These are phyloP conservation scores for Mycena metata DNA, from an alignment of 768 basidiomycete species.

Conservation along the genomic window DNA sequence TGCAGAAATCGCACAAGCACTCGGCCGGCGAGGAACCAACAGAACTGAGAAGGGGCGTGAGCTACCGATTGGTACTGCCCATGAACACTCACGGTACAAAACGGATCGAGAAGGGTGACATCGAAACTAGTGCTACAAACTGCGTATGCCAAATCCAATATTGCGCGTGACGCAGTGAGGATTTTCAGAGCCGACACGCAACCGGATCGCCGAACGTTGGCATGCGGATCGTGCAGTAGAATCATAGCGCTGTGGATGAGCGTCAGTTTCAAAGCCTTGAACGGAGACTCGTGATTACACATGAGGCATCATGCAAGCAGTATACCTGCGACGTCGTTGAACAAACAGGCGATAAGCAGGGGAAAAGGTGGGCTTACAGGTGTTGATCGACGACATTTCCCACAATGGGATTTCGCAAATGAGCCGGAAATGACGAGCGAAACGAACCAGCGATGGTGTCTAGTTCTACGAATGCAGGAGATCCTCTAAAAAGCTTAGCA, in stretches of 20 bases:
- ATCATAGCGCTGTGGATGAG: slow-evolving; percentile 67
- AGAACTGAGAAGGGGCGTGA: slow-evolving; percentile 56
- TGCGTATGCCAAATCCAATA: slow-evolving; percentile 75
- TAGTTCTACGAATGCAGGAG: slow-evolving; percentile 73
- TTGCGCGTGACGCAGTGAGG: slow-evolving; percentile 72
- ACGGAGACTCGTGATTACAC: slow-evolving; percentile 47
- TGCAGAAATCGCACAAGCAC: slow-evolving; percentile 77
- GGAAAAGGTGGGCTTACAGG: slow-evolving; percentile 56
- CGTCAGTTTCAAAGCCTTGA: slow-evolving; percentile 15
- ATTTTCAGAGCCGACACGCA: slow-evolving; percentile 81
- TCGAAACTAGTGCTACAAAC: slow-evolving; percentile 81
- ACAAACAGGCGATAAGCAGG: slow-evolving; percentile 8
- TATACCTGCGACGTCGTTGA: slow-evolving; percentile 31
- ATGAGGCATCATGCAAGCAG: slow-evolving; percentile 58
- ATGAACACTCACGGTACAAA: slow-evolving; percentile 67
- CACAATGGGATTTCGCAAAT: slow-evolving; percentile 67
- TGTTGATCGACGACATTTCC: slow-evolving; percentile 72
- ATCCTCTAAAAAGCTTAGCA: slow-evolving; percentile 57
- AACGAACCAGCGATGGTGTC: slow-evolving; percentile 72
- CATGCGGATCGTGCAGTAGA: slow-evolving; percentile 83
- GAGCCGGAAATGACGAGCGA: slow-evolving; percentile 68
- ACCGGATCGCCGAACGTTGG: slow-evolving; percentile 66
- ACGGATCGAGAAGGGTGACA: slow-evolving; percentile 76
- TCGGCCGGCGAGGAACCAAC: slow-evolving; percentile 78
- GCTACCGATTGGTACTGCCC: slow-evolving; percentile 1